A percentile compares a stretch with the other conserved stretches of the same genome.
phyloP scores from a whole-genome alignment of 2,329 filamentous ascomycete species.

The Penicillium expansum region DNA sequence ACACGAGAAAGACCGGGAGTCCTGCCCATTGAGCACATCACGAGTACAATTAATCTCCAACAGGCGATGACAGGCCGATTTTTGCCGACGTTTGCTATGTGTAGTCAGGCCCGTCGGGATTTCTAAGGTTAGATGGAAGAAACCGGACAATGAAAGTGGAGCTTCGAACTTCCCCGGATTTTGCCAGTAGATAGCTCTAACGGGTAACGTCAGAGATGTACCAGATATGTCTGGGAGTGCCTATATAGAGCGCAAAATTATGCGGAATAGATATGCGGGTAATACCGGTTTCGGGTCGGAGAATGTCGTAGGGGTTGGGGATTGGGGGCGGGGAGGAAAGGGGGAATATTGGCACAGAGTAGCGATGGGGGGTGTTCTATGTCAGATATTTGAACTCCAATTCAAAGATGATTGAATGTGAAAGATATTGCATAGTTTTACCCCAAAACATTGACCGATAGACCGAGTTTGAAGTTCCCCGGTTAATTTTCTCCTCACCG shows the following conservation, averaged over 20 bases:
- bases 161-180: conserved; percentile 6
- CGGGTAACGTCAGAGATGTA: neutral
- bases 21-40: neutral
- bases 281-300: neutral
- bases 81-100: conserved; percentile 1
- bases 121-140: neutral
- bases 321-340: neutral
- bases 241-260: neutral
- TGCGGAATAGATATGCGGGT: conserved; percentile 3
- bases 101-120: neutral
- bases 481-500: conserved; percentile 26
- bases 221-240: neutral
- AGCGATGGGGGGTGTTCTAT: neutral
- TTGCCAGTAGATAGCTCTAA: neutral
- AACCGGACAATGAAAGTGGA: conserved; percentile 6
- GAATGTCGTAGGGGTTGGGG: neutral
- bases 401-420: neutral
- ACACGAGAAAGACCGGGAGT: neutral
- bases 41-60: neutral
- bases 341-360: neutral
- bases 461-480: conserved; percentile 3
- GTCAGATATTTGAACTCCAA: neutral
- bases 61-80: neutral
- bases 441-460: conserved; percentile 3
- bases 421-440: neutral